Evolutionary conservation across 805 yeast genomes (phyloP), one percentile per base, ranked within the genome.

Genomic region (Pichia cabralensis): DNA sequence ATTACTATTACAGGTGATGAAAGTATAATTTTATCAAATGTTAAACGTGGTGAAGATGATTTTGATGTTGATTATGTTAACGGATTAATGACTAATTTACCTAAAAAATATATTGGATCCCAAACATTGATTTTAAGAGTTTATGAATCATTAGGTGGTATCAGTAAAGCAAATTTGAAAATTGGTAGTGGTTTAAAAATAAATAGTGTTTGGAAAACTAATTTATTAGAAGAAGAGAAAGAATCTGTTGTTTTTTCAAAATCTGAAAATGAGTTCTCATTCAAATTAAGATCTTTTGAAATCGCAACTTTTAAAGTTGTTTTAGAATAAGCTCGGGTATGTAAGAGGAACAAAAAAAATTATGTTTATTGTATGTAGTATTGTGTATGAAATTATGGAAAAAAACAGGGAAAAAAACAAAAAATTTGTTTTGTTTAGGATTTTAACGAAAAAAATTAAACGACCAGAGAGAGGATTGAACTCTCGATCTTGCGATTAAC

Each of bases 21-120:
- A 7, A 73, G 76, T 40, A 60, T 89, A 36, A 67, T 88, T 6
- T 55, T 89, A 31, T 75, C 89, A 4, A 76, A 83, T 44, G 56
- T 92, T 31, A 92, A 92, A 60, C 71, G 97, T 47, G 86, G 84
- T 10, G 96, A 88, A 51, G 85, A 80, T 50, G 96, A 89, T 53
- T 62, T 53, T 21, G 76, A 67, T 30, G 67, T 72, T 28, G 63
- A 58, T 22, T 64, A 61, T 18, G 48, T 60, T 7, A 52, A 44
- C 14, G 46, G 51, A 22, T 39, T 49, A 14, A 70, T 73, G 36
- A 44, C 42, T 3, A 49, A 51, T 46, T 52, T 50, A 22, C 72
- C 77, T 8, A 63, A 69, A 28, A 64, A 65, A 30, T 54, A 57
- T 34, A 48, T 53, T 22, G 70, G 69, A 8, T 57, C 62, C 32